Base-by-base conservation (phyloP, 108 stramenopile genomes). In the Poteriospumella lacustris region DNA sequence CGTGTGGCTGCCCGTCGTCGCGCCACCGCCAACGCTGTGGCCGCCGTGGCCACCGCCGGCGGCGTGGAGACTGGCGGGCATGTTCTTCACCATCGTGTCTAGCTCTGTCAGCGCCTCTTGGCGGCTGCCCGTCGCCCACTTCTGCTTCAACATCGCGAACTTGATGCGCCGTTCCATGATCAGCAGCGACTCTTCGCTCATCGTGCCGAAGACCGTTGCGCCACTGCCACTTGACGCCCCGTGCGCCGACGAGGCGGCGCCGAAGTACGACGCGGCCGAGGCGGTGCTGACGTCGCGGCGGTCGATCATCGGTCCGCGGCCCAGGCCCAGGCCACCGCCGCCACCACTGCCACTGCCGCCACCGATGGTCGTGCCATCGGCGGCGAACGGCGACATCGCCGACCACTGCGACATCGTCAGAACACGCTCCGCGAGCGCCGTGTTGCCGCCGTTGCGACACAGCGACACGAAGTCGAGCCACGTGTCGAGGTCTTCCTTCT, bases 381-480 rank as follows among this genome's bases (percentile, higher is more conserved):
- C 52, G 24, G 24, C 15, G 24, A 24, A 56, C 15, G 15, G 15
- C 15, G 12, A 34, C 12, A 64, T 12, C 24, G 60, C 15, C 36
- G 60, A 64, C 15, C 36, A 34, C 36, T 64, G 3, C 31, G 60
- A 12, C 60, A 64, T 64, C 12, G 31, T 24, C 33, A 97, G 84
- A 31, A 92, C 90, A 47, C 91, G 81, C 73, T 93, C 91, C 34
- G 91, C 91, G 26, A 96, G 80, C 34, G 85, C 85, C 77, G 83
- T 90, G 33, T 91, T 89, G 47, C 90, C 90, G 42, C 91, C 92
- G 77, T 93, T 89, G 41, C 94, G 83, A 36, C 95, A 97, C 2
- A 99, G 82, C 28, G 91, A 85, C 41, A 94, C 93, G 68, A 95
- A 89, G 36, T 91, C 90, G 40, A 99, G 82, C 69, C 91, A 97